These are phyloP conservation scores for Thalassiosira ordinaria DNA, from an alignment of 352 stramenopile species.

Conservation along the genomic window DNA sequence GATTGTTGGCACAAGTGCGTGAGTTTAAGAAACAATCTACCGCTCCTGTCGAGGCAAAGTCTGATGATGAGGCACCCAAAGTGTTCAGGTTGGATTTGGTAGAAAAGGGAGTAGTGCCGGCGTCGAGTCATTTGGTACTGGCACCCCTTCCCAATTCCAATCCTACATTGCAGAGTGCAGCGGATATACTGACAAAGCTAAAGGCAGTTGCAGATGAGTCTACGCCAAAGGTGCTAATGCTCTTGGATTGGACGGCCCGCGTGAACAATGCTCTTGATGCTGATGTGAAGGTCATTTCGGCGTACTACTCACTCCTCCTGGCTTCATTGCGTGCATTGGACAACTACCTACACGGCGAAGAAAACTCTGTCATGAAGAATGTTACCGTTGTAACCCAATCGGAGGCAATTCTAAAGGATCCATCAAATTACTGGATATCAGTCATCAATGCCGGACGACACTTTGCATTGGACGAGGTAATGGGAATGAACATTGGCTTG, in stretches of 20 bases:
- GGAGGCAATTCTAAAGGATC: slow-evolving; percentile 85
- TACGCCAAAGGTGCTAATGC: slow-evolving; percentile 70
- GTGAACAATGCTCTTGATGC: slow-evolving; percentile 77
- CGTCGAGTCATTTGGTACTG: slow-evolving; percentile 80
- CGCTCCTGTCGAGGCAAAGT: slow-evolving; percentile 20
- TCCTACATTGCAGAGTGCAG: slow-evolving; percentile 75
- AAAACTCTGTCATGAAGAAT: slow-evolving; percentile 63
- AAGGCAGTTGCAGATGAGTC: slow-evolving; percentile 25
- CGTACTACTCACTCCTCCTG: slow-evolving; percentile 74
- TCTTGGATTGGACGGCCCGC: slow-evolving; percentile 83
- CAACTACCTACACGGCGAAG: slow-evolving; percentile 34
- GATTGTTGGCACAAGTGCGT: slow-evolving; percentile 94
- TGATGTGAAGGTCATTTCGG: slow-evolving; percentile 79
- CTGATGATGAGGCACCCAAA: slow-evolving; percentile 34
- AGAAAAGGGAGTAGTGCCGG: slow-evolving; percentile 55
- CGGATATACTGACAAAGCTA: slow-evolving; percentile 72
- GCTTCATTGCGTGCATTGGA: slow-evolving; percentile 73
- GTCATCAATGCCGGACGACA: slow-evolving; percentile 87
- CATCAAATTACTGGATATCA: slow-evolving; percentile 88
- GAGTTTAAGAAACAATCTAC: slow-evolving; percentile 91
- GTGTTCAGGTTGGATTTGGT: slow-evolving; percentile 69
- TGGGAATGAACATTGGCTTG: slow-evolving; percentile 62
- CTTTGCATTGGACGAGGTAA: slow-evolving; percentile 84
- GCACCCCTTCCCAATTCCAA: slow-evolving; percentile 69
- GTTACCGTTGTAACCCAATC: slow-evolving; percentile 83